Conservation (phyloP, 2,329 filamentous ascomycete species). For the Fonsecaea monophora region DNA sequence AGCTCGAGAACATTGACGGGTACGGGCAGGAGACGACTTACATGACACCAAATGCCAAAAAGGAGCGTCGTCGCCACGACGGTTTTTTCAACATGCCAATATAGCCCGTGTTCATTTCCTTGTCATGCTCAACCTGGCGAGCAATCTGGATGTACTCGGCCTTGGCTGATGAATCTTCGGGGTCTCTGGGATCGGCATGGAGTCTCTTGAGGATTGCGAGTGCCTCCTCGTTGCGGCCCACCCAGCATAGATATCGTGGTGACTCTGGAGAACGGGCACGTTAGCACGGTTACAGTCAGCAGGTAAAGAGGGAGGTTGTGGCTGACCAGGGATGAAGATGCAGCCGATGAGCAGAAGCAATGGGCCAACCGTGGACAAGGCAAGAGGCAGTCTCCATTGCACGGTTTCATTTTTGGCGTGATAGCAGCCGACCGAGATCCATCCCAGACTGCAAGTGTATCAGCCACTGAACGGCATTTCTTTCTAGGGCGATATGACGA, state of each 20-base stretch:
- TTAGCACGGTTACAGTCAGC: background rate
- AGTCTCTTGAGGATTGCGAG: slow-evolving; percentile 8
- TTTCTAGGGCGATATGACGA: too few relatives aligned
- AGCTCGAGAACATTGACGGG: too few relatives aligned
- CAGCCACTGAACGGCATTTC: too few relatives aligned
- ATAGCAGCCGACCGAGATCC: slow-evolving; percentile 63
- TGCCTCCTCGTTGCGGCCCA: slow-evolving; percentile 18
- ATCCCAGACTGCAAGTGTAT: background rate
- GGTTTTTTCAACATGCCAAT: slow-evolving; percentile 20
- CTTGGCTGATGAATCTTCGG: background rate
- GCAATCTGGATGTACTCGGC: slow-evolving; percentile 25
- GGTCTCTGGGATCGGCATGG: slow-evolving; percentile 4
- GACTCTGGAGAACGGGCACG: background rate
- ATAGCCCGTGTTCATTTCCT: slow-evolving; percentile 14
- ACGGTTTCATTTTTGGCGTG: slow-evolving; percentile 70
- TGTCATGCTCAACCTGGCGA: slow-evolving; percentile 22
- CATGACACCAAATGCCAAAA: slow-evolving; percentile 15
- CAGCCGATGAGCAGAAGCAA: background rate
- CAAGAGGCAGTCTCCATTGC: slow-evolving; percentile 59
- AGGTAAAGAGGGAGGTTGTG: background rate
- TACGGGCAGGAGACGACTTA: background rate
- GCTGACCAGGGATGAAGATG: slow-evolving; percentile 1
- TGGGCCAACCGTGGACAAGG: background rate
- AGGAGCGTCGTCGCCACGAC: slow-evolving; percentile 5
- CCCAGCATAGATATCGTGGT: background rate